These are phyloP conservation scores for Auriculariales sp. DNA, from an alignment of 768 basidiomycete species.

Conservation along the genomic window DNA sequence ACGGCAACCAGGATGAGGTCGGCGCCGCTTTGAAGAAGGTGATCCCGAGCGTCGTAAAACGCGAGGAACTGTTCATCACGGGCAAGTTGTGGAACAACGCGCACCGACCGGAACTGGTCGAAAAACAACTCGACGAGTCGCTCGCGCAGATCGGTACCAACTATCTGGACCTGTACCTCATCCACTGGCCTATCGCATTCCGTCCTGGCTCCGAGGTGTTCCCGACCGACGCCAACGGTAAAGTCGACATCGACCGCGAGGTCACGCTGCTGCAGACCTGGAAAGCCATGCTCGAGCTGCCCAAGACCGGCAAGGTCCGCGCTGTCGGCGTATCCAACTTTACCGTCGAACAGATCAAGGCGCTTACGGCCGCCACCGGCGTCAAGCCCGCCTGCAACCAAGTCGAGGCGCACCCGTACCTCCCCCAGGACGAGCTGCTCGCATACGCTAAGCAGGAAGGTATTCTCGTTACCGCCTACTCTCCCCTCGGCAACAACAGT, in stretches of 20 bases:
- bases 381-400: slow-evolving; percentile 70
- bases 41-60: slow-evolving; percentile 60
- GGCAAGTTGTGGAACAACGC: slow-evolving; percentile 73
- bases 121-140: slow-evolving; percentile 64
- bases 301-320: slow-evolving; percentile 53
- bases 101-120: slow-evolving; percentile 51
- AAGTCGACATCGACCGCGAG: slow-evolving; percentile 39
- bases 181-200: slow-evolving; percentile 75
- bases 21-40: slow-evolving; percentile 63
- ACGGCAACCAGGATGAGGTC: slow-evolving; percentile 67
- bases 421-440: slow-evolving; percentile 61
- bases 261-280: slow-evolving; percentile 62
- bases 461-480: slow-evolving; percentile 55
- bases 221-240: slow-evolving; percentile 26
- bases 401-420: slow-evolving; percentile 69
- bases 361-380: slow-evolving; percentile 52
- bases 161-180: slow-evolving; percentile 71
- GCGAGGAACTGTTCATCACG: slow-evolving; percentile 70
- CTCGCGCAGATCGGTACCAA: slow-evolving; percentile 54
- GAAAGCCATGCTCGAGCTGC: slow-evolving; percentile 63
- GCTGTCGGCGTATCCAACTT: slow-evolving; percentile 79
- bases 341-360: slow-evolving; percentile 46
- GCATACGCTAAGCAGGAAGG: slow-evolving; percentile 52
- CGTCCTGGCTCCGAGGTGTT: slow-evolving; percentile 36
- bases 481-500: slow-evolving; percentile 73